Percentiles rank a stretch among this genome's conserved stretches.
These are phyloP conservation scores for Epichloe baconii DNA, from an alignment of 2,329 filamentous ascomycete species.

Conservation along the genomic window DNA sequence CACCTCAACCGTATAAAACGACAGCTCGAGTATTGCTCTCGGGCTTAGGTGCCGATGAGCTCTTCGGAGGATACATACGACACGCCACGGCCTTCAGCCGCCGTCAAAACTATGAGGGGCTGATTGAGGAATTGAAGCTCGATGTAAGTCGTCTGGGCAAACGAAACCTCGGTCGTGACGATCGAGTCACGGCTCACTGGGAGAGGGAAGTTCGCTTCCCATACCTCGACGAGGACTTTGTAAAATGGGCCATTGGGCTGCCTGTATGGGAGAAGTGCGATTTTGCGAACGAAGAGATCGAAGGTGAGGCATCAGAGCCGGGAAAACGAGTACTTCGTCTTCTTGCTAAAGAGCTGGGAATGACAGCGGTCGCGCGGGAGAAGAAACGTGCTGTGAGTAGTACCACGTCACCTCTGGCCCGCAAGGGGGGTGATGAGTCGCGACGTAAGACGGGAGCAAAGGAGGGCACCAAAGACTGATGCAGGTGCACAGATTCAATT, in stretches of 20 bases:
- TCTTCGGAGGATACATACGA: slow-evolving; percentile 86
- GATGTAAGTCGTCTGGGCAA: slow-evolving; percentile 79
- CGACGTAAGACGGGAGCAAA: neutral
- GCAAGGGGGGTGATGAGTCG: neutral
- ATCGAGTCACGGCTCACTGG: slow-evolving; percentile 83
- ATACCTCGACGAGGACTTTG: slow-evolving; percentile 74
- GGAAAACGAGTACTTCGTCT: slow-evolving; percentile 73
- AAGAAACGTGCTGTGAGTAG: slow-evolving; percentile 47
- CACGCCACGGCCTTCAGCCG: slow-evolving; percentile 66
- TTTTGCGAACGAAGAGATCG: slow-evolving; percentile 43
- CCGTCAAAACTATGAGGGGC: slow-evolving; percentile 47
- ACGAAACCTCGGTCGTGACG: slow-evolving; percentile 89
- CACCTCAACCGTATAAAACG: slow-evolving; percentile 42
- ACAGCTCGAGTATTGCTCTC: slow-evolving; percentile 76
- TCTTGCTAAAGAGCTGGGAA: slow-evolving; percentile 59
- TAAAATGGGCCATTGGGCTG: slow-evolving; percentile 62
- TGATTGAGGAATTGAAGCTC: slow-evolving; percentile 71
- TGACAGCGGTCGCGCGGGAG: slow-evolving; percentile 61
- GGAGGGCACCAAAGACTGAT: neutral
- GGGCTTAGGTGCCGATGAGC: slow-evolving; percentile 86
- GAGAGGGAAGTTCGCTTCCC: slow-evolving; percentile 81
- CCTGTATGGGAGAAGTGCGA: slow-evolving; percentile 82
- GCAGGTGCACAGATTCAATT: slow-evolving; percentile 56
- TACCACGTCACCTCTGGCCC: neutral
- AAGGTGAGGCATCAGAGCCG: slow-evolving; percentile 35